These are phyloP conservation scores for Coniochaeta sp. DNA, from an alignment of 2,329 filamentous ascomycete genomes.

Conservation along the genomic window DNA sequence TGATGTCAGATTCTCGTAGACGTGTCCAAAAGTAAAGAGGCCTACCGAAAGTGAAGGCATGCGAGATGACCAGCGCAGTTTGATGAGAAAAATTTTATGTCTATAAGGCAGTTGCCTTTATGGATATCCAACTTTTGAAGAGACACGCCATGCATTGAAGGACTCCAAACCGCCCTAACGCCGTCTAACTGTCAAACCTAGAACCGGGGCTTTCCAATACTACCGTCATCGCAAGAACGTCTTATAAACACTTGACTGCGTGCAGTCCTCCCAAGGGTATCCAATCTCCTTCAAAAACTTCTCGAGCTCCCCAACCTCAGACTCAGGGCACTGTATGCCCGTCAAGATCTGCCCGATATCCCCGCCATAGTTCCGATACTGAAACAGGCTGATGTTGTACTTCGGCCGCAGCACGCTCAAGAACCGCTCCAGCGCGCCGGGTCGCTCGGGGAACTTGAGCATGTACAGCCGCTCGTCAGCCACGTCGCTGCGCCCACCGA, in stretches of 20 bases:
- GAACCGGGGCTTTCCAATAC: not conserved
- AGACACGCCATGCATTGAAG: too few species aligned
- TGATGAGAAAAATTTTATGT: too few species aligned
- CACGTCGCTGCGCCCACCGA: conserved; percentile 75
- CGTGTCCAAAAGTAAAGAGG: too few species aligned
- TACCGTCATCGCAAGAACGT: conserved; percentile 39
- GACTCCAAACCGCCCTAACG: not conserved
- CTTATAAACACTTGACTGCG: conserved; percentile 46
- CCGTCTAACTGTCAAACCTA: too few species aligned
- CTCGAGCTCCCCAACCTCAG: conserved; percentile 61
- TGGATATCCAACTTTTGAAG: too few species aligned
- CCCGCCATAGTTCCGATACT: conserved; percentile 93
- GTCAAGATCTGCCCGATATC: conserved; percentile 90
- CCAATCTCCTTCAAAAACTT: conserved; percentile 54
- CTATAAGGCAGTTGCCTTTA: too few species aligned
- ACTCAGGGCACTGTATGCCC: conserved; percentile 79
- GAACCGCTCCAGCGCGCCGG: conserved; percentile 86
- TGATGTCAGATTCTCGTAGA: too few species aligned
- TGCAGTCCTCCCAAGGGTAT: conserved; percentile 60
- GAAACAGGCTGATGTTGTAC: conserved; percentile 96
- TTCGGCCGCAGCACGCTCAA: conserved; percentile 74
- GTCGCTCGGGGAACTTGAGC: conserved; percentile 94
- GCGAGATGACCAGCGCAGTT: too few species aligned
- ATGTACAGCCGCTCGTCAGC: conserved; percentile 82
- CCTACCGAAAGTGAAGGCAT: too few species aligned